phyloP scores from a whole-genome alignment of 345 rosid genomes.

The Syzygium aromaticum region DNA sequence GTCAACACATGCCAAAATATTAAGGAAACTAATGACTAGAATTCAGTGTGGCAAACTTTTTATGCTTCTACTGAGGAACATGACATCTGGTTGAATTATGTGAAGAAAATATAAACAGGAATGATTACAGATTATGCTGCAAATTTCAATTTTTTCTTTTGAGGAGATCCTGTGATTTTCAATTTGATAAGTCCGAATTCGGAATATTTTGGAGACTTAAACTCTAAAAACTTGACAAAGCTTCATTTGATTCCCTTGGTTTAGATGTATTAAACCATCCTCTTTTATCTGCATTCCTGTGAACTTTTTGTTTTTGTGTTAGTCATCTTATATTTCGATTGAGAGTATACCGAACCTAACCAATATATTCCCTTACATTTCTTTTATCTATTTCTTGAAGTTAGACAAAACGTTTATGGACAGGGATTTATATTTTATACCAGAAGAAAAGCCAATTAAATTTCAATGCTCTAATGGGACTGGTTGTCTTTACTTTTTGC shows the following conservation, averaged over 20 bases:
- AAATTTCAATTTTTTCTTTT: not conserved
- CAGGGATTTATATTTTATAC: not conserved
- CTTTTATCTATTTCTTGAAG: not conserved
- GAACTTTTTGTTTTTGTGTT: not conserved
- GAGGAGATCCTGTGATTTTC: not conserved
- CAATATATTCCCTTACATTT: not conserved
- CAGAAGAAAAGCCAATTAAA: not conserved
- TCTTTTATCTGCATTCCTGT: not conserved
- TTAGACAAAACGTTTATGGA: not conserved
- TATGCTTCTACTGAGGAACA: not conserved
- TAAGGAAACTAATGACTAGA: not conserved
- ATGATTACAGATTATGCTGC: not conserved
- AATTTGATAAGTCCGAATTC: not conserved
- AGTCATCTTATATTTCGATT: not conserved
- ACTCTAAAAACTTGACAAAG: not conserved
- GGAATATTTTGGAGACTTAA: not conserved
- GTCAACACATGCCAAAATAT: not conserved
- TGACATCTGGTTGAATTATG: not conserved
- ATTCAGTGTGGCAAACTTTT: not conserved
- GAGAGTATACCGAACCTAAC: not conserved
- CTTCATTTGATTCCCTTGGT: not conserved
- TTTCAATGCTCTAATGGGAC: not conserved
- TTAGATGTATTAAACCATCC: not conserved
- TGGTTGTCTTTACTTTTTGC: slow-evolving; percentile 17
- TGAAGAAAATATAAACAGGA: not conserved